Evolutionary conservation across 768 basidiomycete genomes (phyloP).

Genomic region (Termitomyces sp.): DNA sequence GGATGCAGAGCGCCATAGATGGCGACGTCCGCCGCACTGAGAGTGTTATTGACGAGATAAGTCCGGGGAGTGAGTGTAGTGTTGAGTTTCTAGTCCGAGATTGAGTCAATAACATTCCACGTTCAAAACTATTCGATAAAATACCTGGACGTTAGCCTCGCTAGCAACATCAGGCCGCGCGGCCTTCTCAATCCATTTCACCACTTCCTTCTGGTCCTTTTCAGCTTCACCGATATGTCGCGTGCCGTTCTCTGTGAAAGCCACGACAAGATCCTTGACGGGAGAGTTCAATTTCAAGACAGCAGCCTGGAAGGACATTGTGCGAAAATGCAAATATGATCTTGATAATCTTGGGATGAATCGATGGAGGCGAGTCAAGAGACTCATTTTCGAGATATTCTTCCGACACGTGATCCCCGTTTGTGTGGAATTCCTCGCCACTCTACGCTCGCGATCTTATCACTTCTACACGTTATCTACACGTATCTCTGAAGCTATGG

Average conservation of each 20-base stretch:
- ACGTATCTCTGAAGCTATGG: too few relatives aligned
- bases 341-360: conserved; percentile 31
- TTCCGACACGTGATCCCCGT: conserved; percentile 13
- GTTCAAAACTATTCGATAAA: not conserved
- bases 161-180: conserved; percentile 44
- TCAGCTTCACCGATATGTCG: conserved; percentile 50
- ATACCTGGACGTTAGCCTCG: conserved; percentile 48
- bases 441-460: too few relatives aligned
- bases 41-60: conserved; percentile 79
- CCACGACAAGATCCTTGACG: conserved; percentile 55
- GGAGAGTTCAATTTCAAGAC: conserved; percentile 43
- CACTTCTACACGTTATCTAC: too few relatives aligned
- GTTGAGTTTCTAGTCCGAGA: conserved; percentile 59
- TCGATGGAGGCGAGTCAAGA: conserved; percentile 39
- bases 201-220: conserved; percentile 59
- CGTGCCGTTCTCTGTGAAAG: conserved; percentile 39
- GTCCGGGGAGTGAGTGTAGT: conserved; percentile 70
- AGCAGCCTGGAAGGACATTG: conserved; percentile 53
- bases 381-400: conserved; percentile 15
- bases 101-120: not conserved
- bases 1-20: conserved; percentile 89
- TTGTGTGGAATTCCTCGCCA: not conserved
- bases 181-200: conserved; percentile 68
- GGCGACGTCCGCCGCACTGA: conserved; percentile 88
- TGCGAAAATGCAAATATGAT: conserved; percentile 14